Conservation (phyloP, 2,329 filamentous ascomycete species). For the Phialophora macrospora region DNA sequence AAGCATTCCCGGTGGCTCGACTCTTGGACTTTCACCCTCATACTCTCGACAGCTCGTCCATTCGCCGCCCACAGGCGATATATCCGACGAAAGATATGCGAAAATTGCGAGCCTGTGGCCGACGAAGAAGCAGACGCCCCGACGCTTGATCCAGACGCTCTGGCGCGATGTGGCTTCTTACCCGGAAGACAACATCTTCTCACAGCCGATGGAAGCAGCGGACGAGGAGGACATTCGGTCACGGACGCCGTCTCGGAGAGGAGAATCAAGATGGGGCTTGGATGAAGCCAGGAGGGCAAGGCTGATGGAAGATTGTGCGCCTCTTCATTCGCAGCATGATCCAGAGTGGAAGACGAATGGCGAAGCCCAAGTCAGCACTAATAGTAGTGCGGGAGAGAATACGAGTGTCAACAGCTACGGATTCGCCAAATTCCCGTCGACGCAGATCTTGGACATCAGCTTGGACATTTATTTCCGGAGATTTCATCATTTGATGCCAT, state of each 20-base stretch:
- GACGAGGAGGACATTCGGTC: neutral
- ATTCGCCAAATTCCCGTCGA: conserved; percentile 16
- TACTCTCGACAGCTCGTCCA: neutral
- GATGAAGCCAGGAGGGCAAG: conserved; percentile 14
- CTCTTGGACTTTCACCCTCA: conserved; percentile 10
- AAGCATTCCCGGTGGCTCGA: conserved; percentile 7
- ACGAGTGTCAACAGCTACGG: neutral
- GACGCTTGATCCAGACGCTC: conserved; percentile 21
- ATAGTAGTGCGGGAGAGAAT: conserved; percentile 1
- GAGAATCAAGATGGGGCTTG: conserved; percentile 20
- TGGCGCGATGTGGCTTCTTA: conserved; percentile 21
- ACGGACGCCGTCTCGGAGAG: neutral
- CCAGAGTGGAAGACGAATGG: neutral
- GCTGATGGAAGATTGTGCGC: conserved; percentile 16
- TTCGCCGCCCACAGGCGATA: conserved; percentile 22
- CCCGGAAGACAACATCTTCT: conserved; percentile 20
- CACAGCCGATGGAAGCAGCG: neutral
- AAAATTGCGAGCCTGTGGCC: conserved; percentile 23
- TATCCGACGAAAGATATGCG: conserved; percentile 22
- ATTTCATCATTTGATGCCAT: conserved; percentile 23
- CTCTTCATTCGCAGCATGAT: neutral
- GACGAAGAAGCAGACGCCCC: conserved; percentile 10
- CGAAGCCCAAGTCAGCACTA: neutral
- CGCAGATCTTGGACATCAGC: conserved; percentile 24
- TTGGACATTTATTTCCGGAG: conserved; percentile 21